Conservation (phyloP, 1,284 basidiomycete species). For the Apiotrichum akiyoshidainum region DNA sequence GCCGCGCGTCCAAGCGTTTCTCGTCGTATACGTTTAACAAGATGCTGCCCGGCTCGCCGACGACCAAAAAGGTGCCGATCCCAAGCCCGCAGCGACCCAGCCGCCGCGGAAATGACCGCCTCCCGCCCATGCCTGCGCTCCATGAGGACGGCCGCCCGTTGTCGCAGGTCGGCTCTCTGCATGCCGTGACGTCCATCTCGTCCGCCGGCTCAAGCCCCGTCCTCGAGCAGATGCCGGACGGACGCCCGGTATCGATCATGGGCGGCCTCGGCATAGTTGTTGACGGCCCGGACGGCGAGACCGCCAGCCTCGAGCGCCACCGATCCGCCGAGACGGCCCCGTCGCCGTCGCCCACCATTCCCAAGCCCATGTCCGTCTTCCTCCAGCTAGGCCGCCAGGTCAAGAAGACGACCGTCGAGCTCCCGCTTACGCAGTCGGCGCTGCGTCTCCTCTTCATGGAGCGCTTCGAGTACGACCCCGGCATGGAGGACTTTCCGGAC, state of each 20-base stretch:
- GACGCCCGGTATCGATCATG: background rate
- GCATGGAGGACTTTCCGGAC: slow-evolving; percentile 88
- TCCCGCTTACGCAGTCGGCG: slow-evolving; percentile 54
- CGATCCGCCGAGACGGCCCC: slow-evolving; percentile 10
- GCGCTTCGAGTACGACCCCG: slow-evolving; percentile 89
- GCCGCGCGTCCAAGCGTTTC: slow-evolving; percentile 92
- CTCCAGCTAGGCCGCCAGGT: slow-evolving; percentile 88
- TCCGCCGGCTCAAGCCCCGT: background rate
- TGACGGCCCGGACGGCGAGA: slow-evolving; percentile 1
- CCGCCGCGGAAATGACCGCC: slow-evolving; percentile 28
- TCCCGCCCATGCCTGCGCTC: slow-evolving; percentile 39
- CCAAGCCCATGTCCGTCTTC: slow-evolving; percentile 63
- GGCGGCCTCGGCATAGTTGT: slow-evolving; percentile 3
- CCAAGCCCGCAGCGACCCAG: slow-evolving; percentile 44
- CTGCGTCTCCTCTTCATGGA: slow-evolving; percentile 78
- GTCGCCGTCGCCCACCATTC: slow-evolving; percentile 32
- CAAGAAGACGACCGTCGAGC: slow-evolving; percentile 76
- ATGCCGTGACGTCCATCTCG: background rate
- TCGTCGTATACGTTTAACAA: slow-evolving; percentile 94
- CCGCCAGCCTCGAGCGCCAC: slow-evolving; percentile 5
- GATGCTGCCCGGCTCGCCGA: slow-evolving; percentile 64
- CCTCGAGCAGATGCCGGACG: background rate
- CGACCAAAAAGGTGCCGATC: slow-evolving; percentile 32
- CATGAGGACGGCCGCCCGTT: slow-evolving; percentile 5
- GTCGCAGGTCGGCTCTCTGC: background rate